Evolutionary conservation across 306 rosid genomes (phyloP).

Genomic region (Prunus davidiana): DNA sequence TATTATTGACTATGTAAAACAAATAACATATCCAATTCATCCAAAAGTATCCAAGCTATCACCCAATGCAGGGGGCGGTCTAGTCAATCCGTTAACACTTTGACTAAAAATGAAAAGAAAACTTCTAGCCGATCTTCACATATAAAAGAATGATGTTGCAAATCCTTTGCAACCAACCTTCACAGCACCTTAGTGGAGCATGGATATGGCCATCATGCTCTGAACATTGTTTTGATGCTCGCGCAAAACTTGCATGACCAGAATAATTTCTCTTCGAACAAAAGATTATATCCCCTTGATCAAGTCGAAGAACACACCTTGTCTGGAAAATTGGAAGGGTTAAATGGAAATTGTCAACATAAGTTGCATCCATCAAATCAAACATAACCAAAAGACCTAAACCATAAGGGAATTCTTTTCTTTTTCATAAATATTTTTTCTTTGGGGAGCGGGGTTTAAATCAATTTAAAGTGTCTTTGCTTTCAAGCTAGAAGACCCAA

Average conservation of each 20-base stretch:
- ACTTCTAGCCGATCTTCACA: not conserved
- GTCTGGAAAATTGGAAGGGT: constrained; percentile 46
- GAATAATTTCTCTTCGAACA: constrained; percentile 1
- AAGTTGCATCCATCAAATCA: constrained; percentile 1
- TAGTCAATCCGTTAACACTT: not conserved
- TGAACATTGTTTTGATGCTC: not conserved
- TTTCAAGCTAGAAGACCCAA: not conserved
- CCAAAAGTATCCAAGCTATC: not conserved
- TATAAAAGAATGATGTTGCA: constrained; percentile 5
- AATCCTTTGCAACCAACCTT: not conserved
- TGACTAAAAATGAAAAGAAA: not conserved
- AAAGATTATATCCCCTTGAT: constrained; percentile 15
- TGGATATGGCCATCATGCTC: not conserved
- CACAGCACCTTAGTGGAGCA: constrained; percentile 1
- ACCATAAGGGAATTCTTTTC: no score
- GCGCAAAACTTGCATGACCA: not conserved
- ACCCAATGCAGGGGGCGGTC: not conserved
- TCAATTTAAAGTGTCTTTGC: not conserved
- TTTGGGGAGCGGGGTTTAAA: no score
- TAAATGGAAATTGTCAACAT: constrained; percentile 21
- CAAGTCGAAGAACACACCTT: constrained; percentile 85
- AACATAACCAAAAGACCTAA: not conserved
- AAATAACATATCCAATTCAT: not conserved
- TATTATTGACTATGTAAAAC: not conserved
- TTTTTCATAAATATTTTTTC: not conserved